Evolutionary conservation across 495 filamentous ascomycete genomes (phyloP).

Genomic region (Lasiosphaeria ovina): DNA sequence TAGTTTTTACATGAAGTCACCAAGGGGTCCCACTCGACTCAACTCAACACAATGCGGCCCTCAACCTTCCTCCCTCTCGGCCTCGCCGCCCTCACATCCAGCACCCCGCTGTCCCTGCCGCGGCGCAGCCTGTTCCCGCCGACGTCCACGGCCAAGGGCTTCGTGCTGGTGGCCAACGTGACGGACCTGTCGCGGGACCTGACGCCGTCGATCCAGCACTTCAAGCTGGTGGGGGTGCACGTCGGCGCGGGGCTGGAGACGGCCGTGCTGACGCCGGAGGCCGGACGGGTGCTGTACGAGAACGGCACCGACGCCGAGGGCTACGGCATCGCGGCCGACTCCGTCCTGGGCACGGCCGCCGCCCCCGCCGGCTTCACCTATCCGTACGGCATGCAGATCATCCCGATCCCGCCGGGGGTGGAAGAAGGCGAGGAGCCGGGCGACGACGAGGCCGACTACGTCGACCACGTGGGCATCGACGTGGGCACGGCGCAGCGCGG

Average conservation of each 20-base stretch:
- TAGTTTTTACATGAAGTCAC: no score
- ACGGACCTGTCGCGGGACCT: conserved; percentile 27
- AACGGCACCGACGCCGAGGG: conserved; percentile 20
- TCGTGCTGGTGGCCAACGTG: conserved; percentile 27
- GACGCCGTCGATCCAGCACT: conserved; percentile 23
- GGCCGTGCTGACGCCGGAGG: conserved; percentile 12
- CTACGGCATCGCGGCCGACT: conserved; percentile 18
- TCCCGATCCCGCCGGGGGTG: not conserved
- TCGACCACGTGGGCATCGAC: conserved; percentile 14
- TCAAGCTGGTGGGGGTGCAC: conserved; percentile 18
- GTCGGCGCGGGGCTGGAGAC: conserved; percentile 23
- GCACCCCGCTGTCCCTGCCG: not conserved
- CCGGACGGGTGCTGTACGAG: conserved; percentile 20
- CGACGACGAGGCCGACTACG: not conserved
- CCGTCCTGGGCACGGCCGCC: conserved; percentile 11
- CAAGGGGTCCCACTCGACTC: no score
- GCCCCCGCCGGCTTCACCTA: conserved; percentile 4
- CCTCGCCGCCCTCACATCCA: not conserved
- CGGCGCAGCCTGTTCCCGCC: not conserved
- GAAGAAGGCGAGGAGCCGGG: not conserved
- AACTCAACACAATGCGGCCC: no score
- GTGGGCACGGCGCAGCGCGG: conserved; percentile 14
- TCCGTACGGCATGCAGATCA: conserved; percentile 21
- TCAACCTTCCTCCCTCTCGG: not conserved
- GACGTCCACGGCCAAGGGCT: conserved; percentile 3